phyloP scores from a whole-genome alignment of 164 flowering plant species.

The Buxus sempervirens region DNA sequence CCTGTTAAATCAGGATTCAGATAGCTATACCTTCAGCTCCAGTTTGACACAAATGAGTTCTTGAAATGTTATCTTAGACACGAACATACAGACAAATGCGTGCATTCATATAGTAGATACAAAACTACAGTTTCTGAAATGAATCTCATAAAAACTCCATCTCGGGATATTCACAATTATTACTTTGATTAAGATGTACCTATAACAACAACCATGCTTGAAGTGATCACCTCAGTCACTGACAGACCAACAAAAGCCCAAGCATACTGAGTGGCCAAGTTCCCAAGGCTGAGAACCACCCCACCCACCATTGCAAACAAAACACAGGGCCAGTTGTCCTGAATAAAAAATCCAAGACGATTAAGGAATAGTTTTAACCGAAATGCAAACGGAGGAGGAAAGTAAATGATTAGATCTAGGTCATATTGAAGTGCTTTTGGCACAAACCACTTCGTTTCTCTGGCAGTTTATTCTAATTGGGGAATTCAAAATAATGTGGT shows the following conservation, averaged over 20 bases:
- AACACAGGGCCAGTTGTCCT: conserved; percentile 80
- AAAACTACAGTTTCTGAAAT: neutral
- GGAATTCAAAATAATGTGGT: neutral
- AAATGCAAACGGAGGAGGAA: neutral
- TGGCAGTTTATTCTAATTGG: neutral
- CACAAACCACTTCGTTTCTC: neutral
- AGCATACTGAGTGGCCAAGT: conserved; percentile 77
- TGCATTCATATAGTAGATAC: neutral
- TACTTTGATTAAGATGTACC: conserved; percentile 30
- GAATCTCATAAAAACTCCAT: neutral
- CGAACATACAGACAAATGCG: neutral
- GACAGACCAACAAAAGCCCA: conserved; percentile 88
- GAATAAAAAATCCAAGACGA: conserved; percentile 20
- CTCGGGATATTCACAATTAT: neutral
- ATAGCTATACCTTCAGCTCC: neutral
- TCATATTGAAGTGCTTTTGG: neutral
- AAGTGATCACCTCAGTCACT: conserved; percentile 64
- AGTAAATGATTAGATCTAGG: neutral
- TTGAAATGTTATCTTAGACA: neutral
- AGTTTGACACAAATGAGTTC: neutral
- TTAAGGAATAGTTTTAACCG: conserved; percentile 11
- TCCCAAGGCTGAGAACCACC: conserved; percentile 69
- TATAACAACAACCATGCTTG: conserved; percentile 81
- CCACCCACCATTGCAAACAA: conserved; percentile 88
- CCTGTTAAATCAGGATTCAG: conserved; percentile 37